Evolutionary conservation across 306 rosid species (phyloP).

Genomic region (Dalbergia oliveri): DNA sequence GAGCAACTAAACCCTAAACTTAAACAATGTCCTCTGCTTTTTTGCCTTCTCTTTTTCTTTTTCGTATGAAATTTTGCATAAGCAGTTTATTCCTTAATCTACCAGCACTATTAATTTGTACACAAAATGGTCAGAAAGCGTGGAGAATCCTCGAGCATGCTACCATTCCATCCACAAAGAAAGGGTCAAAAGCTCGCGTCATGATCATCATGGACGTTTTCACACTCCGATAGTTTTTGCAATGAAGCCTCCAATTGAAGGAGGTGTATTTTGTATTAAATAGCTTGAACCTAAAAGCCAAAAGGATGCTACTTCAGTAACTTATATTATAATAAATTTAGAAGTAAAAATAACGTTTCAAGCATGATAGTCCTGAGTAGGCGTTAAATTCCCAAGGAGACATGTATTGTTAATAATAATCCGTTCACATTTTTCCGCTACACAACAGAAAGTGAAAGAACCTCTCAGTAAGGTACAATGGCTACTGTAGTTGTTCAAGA

Average conservation of each 20-base stretch:
- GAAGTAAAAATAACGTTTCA: slow-evolving; percentile 31
- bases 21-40: no score
- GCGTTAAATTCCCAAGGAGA: slow-evolving; percentile 43
- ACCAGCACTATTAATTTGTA: no score
- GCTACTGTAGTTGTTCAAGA: slow-evolving; percentile 51
- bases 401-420: background rate
- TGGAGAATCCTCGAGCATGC: background rate
- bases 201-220: background rate
- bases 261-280: background rate
- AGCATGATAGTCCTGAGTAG: slow-evolving; percentile 31
- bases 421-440: background rate
- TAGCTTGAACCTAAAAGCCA: background rate
- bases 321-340: background rate
- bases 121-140: background rate
- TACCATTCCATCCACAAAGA: slow-evolving; percentile 20
- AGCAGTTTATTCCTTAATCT: no score
- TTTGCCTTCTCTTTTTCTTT: no score
- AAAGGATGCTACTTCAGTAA: background rate
- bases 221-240: background rate
- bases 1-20: no score
- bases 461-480: slow-evolving; percentile 40
- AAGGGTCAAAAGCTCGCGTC: slow-evolving; percentile 12
- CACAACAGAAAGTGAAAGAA: background rate
- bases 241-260: background rate
- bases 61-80: no score